These are phyloP conservation scores for Euphorbia peplus DNA, from an alignment of 345 rosid genomes.

Conservation along the genomic window DNA sequence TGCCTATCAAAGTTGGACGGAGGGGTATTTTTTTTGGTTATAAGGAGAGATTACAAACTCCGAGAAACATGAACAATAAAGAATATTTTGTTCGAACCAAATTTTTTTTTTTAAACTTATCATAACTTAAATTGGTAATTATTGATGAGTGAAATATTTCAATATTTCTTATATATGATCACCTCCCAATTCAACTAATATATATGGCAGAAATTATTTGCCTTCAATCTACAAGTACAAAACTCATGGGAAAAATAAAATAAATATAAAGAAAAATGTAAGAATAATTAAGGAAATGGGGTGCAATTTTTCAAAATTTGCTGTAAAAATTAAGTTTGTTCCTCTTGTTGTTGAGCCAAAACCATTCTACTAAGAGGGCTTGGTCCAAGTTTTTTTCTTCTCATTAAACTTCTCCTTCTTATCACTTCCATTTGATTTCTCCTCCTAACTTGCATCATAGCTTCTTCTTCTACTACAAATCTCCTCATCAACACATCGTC, in stretches of 20 bases:
- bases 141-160: too few species aligned
- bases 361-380: slow-evolving; percentile 88
- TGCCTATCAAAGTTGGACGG: too few species aligned
- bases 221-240: slow-evolving; percentile 6
- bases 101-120: too few species aligned
- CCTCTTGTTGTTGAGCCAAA: slow-evolving; percentile 39
- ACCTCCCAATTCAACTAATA: slow-evolving; percentile 13
- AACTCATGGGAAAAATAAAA: slow-evolving; percentile 8
- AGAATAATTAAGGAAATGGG: not conserved
- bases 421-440: slow-evolving; percentile 86
- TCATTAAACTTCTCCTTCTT: slow-evolving; percentile 54
- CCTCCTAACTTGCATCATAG: slow-evolving; percentile 76
- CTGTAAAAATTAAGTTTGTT: slow-evolving; percentile 2
- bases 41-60: too few species aligned
- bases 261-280: not conserved
- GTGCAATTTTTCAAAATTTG: slow-evolving; percentile 8
- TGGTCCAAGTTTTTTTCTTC: slow-evolving; percentile 82
- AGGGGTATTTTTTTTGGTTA: too few species aligned
- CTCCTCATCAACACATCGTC: slow-evolving; percentile 91
- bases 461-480: slow-evolving; percentile 87
- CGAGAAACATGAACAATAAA: too few species aligned
- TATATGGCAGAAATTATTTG: slow-evolving; percentile 7
- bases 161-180: not conserved
- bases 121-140: not conserved
- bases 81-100: too few species aligned